Base-by-base conservation (phyloP, 176 grass and related monocot species). In the Puccinellia tenuiflora region DNA sequence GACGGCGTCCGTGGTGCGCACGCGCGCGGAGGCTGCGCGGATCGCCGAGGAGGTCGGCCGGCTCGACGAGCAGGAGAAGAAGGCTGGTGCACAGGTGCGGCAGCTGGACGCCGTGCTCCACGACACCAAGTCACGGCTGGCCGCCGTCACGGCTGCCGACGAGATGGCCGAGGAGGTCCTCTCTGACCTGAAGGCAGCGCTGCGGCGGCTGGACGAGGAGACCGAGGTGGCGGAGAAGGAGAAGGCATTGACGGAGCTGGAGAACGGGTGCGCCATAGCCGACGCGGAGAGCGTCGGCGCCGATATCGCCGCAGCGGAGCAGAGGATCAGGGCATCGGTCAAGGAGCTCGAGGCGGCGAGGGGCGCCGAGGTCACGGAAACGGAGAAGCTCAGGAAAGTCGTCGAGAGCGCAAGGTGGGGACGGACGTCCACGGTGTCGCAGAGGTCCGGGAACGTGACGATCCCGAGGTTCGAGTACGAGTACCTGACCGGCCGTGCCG, bases 381-480 rank as follows among this genome's bases (percentile, higher is more conserved):
- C 89, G 43, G 87, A 52, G 86, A 88, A 47, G 65, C 77, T 95
- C 57, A 88, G 85, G 85, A 83, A 31, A n/a, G n/a, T 48, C 33
- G 16, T 87, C 1, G 86, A 80, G 42, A 46, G 37, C 55, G 72
- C 73, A 20, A 47, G 68, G 56, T 46, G 47, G 68, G 82, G 33
- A 5, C 75, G 79, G 65, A 53, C 70, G 14, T 66, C 34, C 14
- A 38, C 22, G 47, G 18, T 26, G 62, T 16, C 77, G 47, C 34
- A 18, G 46, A 66, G 78, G 78, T 73, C 72, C 0, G 79, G 74
- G 57, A 83, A 86, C 62, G 39, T 95, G 15, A 88, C 85, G 14
- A 73, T 98, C 54, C 71, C 90, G 10, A 88, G 90, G 84, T 86
- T 87, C 48, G 92, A 98, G 83, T 93, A 88, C 80, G 90, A 97